Evolutionary conservation across 2,329 filamentous ascomycete species (phyloP), one percentile per base, ranked within the genome.

Genomic region (Talaromyces sp.): DNA sequence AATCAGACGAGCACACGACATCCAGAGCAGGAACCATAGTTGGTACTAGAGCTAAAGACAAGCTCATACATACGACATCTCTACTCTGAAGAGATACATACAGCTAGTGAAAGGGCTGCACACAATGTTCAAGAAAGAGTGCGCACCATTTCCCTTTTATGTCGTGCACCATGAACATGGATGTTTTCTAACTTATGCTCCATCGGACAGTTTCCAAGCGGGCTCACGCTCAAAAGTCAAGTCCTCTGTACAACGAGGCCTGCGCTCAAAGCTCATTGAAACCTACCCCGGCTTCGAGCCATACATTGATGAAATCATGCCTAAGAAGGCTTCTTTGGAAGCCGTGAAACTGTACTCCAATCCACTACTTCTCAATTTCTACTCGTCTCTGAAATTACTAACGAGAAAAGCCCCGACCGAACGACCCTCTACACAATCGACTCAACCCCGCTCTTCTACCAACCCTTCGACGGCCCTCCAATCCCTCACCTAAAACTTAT

Each of bases 121-220:
- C 58, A 86, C 73, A 66, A 96, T 96, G 92, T 96, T 96, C 76
- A 96, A 96, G 76, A 96, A 95, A 83, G 91, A 96, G 92, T 95
- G 78, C 73, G 84, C 79, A 28, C 23, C 11, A 1, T 8, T 8
- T n/a, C 28, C 48, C 28, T 8, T 35, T 8, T 33, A 21, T 5
- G n/a, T 39, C 44, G 7, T 11, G 11, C 42, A 23, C 42, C 42
- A 23, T 46, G 42, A 25, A 23, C 8, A 11, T n/a, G n/a, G n/a
- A n/a, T n/a, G n/a, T n/a, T 25, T 40, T 1, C 21, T 23, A 16
- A 40, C 16, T 31, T 6, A n/a, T 37, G 28, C 40, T n/a, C 12
- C 21, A 8, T 42, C n/a, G 31, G 31, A 16, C 40, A 93, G 90
- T 68, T 87, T 96, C 75, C 81, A 87, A 71, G 80, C 88, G 28